Evolutionary conservation across 148 eudicot genomes (phyloP), one percentile per base, ranked within the genome.

Genomic region (Camellia lanceoleosa): DNA sequence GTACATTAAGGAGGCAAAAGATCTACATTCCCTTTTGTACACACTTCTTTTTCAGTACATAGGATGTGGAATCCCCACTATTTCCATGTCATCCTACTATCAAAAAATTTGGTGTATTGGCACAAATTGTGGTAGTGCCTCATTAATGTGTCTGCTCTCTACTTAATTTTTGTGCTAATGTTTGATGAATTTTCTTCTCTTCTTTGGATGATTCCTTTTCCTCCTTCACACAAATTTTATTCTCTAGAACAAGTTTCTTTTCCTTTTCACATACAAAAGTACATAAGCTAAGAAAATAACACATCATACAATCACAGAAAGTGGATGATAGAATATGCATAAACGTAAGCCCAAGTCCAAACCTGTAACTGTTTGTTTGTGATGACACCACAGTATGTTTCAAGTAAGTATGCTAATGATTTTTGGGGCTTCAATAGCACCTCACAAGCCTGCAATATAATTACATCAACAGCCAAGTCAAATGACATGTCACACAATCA

Each of bases 321-420:
- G 43, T 0, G n/a, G 61, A 66, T 8, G 54, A 65, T 51, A 52
- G 38, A 43, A n/a, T 10, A 44, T 44, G 11, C 18, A 63, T 5
- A 56, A 60, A 16, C 78, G 73, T 51, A 78, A 63, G 73, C 42
- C 41, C 1, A 58, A 73, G 66, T 59, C 18, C 80, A 52, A 76
- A 95, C 99, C 98, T 96, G 99, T 42, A 91, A 90, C 68, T 82
- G 78, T 83, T 96, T 96, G 86, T 96, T 91, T 51, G 94, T 90
- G 68, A 83, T 55, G 79, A 93, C 92, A 78, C 91, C 92, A 76
- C 98, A 93, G 73, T 93, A 93, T 47, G 89, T 86, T 84, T 96
- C 92, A 19, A 96, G 97, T 82, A 96, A 90, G 87, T 93, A 92
- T 9, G 99, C 99, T 73, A 96, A 84, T 56, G 99, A 96, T 76